phyloP scores from a whole-genome alignment of 2,329 filamentous ascomycete species.

The Cladophialophora exuberans region DNA sequence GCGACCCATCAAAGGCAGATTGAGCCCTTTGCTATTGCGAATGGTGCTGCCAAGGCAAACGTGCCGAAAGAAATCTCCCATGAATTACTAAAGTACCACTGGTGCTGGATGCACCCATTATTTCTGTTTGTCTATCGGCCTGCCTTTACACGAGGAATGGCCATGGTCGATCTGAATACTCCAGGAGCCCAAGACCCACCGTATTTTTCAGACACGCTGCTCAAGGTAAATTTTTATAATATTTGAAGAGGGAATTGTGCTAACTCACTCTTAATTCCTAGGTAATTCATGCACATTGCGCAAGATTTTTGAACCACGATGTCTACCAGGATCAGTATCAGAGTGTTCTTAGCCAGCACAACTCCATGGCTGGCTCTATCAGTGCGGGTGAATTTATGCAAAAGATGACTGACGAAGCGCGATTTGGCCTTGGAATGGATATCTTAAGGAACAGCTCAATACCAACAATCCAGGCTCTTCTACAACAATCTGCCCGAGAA shows the following conservation, averaged over 20 bases:
- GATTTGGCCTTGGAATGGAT: constrained; percentile 35
- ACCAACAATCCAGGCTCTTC: constrained; percentile 37
- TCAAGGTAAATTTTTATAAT: constrained; percentile 26
- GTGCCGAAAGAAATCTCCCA: constrained; percentile 33
- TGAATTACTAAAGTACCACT: constrained; percentile 36
- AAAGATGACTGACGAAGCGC: constrained; percentile 32
- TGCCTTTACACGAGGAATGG: constrained; percentile 35
- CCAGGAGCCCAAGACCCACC: constrained; percentile 29
- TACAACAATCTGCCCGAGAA: constrained; percentile 37
- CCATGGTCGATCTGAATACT: constrained; percentile 26
- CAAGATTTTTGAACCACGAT: constrained; percentile 33
- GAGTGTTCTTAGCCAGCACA: constrained; percentile 14
- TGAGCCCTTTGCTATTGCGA: constrained; percentile 31
- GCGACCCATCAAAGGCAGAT: constrained; percentile 30
- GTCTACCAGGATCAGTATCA: constrained; percentile 32
- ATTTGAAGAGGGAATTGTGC: not conserved
- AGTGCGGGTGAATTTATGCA: constrained; percentile 29
- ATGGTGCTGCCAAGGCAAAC: constrained; percentile 32
- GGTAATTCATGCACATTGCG: constrained; percentile 31
- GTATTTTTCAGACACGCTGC: constrained; percentile 35
- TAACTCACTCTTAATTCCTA: constrained; percentile 9
- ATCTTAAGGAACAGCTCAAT: constrained; percentile 35
- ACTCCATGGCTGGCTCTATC: constrained; percentile 12
- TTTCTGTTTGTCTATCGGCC: constrained; percentile 38
- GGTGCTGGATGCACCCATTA: constrained; percentile 37